phyloP scores from a whole-genome alignment of 306 rosid species.

The Clitoria ternatea region DNA sequence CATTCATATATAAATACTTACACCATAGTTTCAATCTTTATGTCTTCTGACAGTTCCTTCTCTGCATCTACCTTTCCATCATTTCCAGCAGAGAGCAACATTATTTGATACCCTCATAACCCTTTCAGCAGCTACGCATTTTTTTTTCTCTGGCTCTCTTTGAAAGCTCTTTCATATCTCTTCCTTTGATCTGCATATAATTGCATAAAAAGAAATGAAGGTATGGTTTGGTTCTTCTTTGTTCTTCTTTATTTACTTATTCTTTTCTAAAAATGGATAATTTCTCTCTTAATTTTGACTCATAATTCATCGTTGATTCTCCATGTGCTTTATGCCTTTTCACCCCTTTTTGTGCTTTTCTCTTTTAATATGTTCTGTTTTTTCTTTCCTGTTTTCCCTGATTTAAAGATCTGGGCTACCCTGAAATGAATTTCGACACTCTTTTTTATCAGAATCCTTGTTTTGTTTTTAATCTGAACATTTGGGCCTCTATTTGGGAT shows the following conservation, averaged over 20 bases:
- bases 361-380: neutral
- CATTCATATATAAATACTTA: neutral
- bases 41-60: neutral
- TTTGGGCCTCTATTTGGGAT: neutral
- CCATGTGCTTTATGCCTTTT: slow-evolving; percentile 24
- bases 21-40: neutral
- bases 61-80: neutral
- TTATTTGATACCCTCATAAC: slow-evolving; percentile 26
- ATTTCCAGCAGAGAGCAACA: slow-evolving; percentile 21
- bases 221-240: slow-evolving; percentile 35
- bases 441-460: slow-evolving; percentile 13
- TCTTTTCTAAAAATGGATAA: neutral
- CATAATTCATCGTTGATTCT: slow-evolving; percentile 27
- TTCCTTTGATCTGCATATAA: slow-evolving; percentile 24
- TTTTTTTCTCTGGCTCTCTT: neutral
- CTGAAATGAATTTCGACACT: slow-evolving; percentile 20
- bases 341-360: neutral
- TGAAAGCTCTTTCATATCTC: neutral
- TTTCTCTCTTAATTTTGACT: slow-evolving; percentile 8
- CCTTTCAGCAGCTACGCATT: neutral
- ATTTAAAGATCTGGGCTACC: slow-evolving; percentile 19
- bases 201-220: slow-evolving; percentile 51
- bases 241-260: neutral
- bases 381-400: neutral
- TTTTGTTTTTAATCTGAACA: slow-evolving; percentile 7